Evolutionary conservation across 805 yeast species (phyloP), one percentile per base, ranked within the genome.

Genomic region (Wickerhamomyces alni): DNA sequence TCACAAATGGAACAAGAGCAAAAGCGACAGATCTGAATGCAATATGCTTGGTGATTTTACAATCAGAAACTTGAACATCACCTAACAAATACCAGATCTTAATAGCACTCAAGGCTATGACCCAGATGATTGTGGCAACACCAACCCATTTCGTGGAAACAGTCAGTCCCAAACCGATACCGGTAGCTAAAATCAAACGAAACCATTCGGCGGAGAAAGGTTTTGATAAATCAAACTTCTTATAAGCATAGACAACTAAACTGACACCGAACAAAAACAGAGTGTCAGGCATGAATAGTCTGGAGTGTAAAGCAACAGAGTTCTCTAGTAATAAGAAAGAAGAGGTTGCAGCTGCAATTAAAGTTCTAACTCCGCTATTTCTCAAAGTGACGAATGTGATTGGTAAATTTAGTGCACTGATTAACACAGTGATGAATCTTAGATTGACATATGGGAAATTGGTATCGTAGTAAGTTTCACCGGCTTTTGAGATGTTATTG

Each of bases 61-160:
- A 39, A 8, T 65, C 58, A 2, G 74, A 32, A 4, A 81, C 65
- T 4, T 63, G 59, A 25, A 83, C 57, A 58, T 91, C 96, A 12
- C 93, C 94, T 29, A 82, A 55, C 11, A 75, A 51, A 44, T 59
- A 57, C 96, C 96, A 88, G 33, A 82, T 58, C 42, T 67, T 63
- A 2, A 70, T 38, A 3, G 73, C 43, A 2, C 65, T 61, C 35
- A 77, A 51, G 0, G 64, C 5, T 2, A 78, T 72, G 11, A 84
- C 61, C 94, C 94, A 87, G 0, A 61, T 61, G 40, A 77, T 60
- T 0, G 91, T 82, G 51, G 77, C 75, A 17, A 80, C 37, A 0
- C 95, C 97, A 5, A 82, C 72, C 71, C 79, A 75, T 54, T 86
- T 85, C 4, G 83, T 72, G 8, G 88, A 72, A 2, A 78, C 58